These are phyloP conservation scores for Bertia moriformis DNA, from an alignment of 2,329 filamentous ascomycete genomes.

Conservation along the genomic window DNA sequence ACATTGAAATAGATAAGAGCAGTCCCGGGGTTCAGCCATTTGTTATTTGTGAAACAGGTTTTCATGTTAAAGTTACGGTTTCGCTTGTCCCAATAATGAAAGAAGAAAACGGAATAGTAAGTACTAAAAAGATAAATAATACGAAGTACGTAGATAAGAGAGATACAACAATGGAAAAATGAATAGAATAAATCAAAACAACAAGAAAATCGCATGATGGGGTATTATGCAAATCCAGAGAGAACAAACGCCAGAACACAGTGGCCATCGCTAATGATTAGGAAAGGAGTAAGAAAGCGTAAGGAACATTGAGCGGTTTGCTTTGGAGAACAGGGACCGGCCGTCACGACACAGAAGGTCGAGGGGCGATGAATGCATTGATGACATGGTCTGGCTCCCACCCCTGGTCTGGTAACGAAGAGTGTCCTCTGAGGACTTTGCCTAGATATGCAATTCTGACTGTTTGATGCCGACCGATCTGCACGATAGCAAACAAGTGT, in stretches of 20 bases:
- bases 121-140: too few species aligned
- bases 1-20: too few species aligned
- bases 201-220: not conserved
- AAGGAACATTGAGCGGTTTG: not conserved
- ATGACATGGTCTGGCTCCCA: constrained; percentile 65
- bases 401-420: constrained; percentile 52
- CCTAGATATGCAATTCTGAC: constrained; percentile 70
- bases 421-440: constrained; percentile 58
- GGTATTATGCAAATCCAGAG: not conserved
- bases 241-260: not conserved
- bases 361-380: constrained; percentile 55
- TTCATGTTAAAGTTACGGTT: not conserved
- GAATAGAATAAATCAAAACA: not conserved
- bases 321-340: not conserved
- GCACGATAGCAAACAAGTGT: constrained; percentile 1
- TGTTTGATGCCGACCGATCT: constrained; percentile 3
- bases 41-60: not conserved
- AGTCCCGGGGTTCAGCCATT: too few species aligned
- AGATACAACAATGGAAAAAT: too few species aligned
- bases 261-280: not conserved
- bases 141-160: too few species aligned
- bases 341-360: not conserved
- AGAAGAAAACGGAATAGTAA: too few species aligned
- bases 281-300: not conserved
- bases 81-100: not conserved